These are phyloP conservation scores for Pleurotus tuoliensis DNA, from an alignment of 768 basidiomycete species.

Conservation along the genomic window DNA sequence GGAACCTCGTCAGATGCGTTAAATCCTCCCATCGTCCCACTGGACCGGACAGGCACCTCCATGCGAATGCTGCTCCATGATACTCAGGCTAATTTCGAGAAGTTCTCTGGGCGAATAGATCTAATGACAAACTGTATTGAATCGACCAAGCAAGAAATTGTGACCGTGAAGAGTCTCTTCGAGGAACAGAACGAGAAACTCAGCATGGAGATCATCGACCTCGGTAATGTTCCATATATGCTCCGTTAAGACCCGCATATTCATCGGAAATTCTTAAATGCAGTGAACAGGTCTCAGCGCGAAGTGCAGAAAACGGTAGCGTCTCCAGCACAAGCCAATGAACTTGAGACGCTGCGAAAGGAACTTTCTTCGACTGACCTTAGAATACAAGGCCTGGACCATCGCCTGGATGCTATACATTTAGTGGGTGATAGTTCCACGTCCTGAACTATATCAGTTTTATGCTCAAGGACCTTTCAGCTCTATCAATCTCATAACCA, in stretches of 20 bases:
- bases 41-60: conserved; percentile 66
- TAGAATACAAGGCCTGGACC: conserved; percentile 44
- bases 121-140: conserved; percentile 47
- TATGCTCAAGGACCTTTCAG: conserved; percentile 18
- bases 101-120: conserved; percentile 55
- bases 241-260: conserved; percentile 8
- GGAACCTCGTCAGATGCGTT: conserved; percentile 19
- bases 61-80: conserved; percentile 72
- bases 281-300: conserved; percentile 63
- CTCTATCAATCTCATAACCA: conserved; percentile 50
- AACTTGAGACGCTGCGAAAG: conserved; percentile 36
- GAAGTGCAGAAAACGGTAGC: conserved; percentile 59
- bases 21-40: conserved; percentile 41
- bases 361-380: conserved; percentile 27
- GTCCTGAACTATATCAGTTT: neutral
- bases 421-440: conserved; percentile 26
- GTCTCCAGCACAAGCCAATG: conserved; percentile 44
- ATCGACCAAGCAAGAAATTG: conserved; percentile 49
- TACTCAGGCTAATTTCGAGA: conserved; percentile 68
- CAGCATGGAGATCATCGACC: conserved; percentile 49
- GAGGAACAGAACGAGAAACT: conserved; percentile 57
- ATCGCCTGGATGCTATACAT: conserved; percentile 55
- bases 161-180: conserved; percentile 50
- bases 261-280: neutral
- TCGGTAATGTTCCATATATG: conserved; percentile 37